Percentiles rank a stretch among this genome's conserved stretches.
These are phyloP conservation scores for Calocybe indica DNA, from an alignment of 768 basidiomycete genomes.

Conservation along the genomic window DNA sequence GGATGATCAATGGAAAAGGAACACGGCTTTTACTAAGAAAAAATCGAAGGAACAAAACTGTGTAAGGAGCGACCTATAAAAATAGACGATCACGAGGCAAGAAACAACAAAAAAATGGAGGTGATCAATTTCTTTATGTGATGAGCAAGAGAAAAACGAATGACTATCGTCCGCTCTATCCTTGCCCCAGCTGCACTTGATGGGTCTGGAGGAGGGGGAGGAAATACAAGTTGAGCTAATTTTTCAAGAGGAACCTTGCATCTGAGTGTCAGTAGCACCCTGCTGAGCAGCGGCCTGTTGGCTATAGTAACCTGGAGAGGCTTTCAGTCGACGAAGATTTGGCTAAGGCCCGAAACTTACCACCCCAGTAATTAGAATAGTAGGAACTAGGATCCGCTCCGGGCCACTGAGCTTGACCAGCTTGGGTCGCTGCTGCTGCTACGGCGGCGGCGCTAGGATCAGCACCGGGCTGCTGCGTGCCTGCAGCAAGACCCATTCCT, in stretches of 20 bases:
- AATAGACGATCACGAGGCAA: slow-evolving; percentile 15
- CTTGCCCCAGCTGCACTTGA: slow-evolving; percentile 99
- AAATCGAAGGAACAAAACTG: slow-evolving; percentile 11
- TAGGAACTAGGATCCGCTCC: slow-evolving; percentile 67
- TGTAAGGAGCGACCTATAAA: slow-evolving; percentile 17
- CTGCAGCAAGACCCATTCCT: slow-evolving; percentile 48
- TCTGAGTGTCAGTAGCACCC: slow-evolving; percentile 47
- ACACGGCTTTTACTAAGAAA: not conserved
- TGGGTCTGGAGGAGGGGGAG: slow-evolving; percentile 48
- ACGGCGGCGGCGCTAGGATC: slow-evolving; percentile 48
- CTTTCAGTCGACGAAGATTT: slow-evolving; percentile 10
- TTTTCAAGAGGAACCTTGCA: slow-evolving; percentile 40
- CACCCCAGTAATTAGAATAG: slow-evolving; percentile 82
- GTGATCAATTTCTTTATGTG: slow-evolving; percentile 4
- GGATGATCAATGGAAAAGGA: no score
- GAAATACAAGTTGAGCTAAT: slow-evolving; percentile 21
- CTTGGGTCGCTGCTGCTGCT: slow-evolving; percentile 48
- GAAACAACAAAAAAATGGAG: slow-evolving; percentile 20
- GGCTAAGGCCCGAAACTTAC: slow-evolving; percentile 32
- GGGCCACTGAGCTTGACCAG: slow-evolving; percentile 74
- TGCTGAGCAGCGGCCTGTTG: slow-evolving; percentile 66
- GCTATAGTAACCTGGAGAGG: slow-evolving; percentile 65
- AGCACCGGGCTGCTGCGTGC: slow-evolving; percentile 49
- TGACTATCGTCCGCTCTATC: slow-evolving; percentile 64
- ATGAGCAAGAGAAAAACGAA: not conserved